These are phyloP conservation scores for Stephania yunnanensis DNA, from an alignment of 164 flowering plant genomes.

Conservation along the genomic window DNA sequence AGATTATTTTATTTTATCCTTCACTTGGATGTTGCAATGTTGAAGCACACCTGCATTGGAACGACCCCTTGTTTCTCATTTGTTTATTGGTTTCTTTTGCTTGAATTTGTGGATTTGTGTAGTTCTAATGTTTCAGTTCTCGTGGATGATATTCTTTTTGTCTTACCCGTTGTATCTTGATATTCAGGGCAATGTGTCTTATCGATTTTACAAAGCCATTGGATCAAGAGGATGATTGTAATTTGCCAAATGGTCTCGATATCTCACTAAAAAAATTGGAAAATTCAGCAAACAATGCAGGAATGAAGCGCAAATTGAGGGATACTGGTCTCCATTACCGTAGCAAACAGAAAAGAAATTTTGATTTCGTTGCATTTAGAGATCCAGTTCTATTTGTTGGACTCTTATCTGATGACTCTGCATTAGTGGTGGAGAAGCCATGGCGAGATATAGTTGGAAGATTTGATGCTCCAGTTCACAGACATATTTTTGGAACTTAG, in stretches of 20 bases:
- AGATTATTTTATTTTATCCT: too few species aligned
- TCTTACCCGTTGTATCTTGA: neutral
- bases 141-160: neutral
- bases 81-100: neutral
- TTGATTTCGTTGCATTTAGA: constrained; percentile 50
- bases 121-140: neutral
- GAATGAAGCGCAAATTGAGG: constrained; percentile 46
- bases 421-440: constrained; percentile 81
- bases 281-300: constrained; percentile 25
- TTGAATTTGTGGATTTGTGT: neutral
- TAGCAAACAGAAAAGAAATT: constrained; percentile 41
- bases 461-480: constrained; percentile 86
- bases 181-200: constrained; percentile 78
- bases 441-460: constrained; percentile 75
- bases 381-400: constrained; percentile 79
- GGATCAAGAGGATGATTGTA: constrained; percentile 41
- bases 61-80: neutral
- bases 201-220: constrained; percentile 78
- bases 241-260: constrained; percentile 27
- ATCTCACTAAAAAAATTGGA: constrained; percentile 25
- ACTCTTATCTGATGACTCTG: constrained; percentile 55
- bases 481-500: constrained; percentile 85
- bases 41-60: too few species aligned
- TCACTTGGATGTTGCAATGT: too few species aligned
- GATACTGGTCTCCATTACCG: constrained; percentile 27